These are phyloP conservation scores for Euptelea pleiosperma DNA, from an alignment of 164 flowering plant species.

Conservation along the genomic window DNA sequence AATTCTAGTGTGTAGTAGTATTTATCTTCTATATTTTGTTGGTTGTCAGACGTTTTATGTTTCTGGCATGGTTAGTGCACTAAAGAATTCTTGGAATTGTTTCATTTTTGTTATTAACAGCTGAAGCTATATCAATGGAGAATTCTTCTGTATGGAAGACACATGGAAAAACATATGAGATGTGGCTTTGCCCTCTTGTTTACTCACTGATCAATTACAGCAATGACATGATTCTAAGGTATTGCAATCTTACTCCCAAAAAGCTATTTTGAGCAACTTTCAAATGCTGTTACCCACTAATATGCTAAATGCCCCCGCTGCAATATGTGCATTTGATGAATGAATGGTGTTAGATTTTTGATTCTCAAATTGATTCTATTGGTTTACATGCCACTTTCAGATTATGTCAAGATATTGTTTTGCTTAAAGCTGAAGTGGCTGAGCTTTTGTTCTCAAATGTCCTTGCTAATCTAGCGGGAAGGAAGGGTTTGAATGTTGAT, in stretches of 20 bases:
- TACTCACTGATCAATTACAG: slow-evolving; percentile 62
- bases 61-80: neutral
- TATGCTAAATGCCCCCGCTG: no score
- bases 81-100: neutral
- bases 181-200: slow-evolving; percentile 84
- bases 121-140: slow-evolving; percentile 52
- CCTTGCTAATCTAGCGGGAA: slow-evolving; percentile 65
- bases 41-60: neutral
- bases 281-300: no score
- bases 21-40: neutral
- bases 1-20: no score
- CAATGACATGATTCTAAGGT: slow-evolving; percentile 74
- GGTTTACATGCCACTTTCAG: slow-evolving; percentile 34
- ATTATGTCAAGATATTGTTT: slow-evolving; percentile 81
- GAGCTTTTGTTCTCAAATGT: slow-evolving; percentile 78
- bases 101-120: slow-evolving; percentile 28
- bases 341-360: neutral
- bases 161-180: slow-evolving; percentile 64
- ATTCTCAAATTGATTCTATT: neutral
- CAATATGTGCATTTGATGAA: neutral
- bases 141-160: slow-evolving; percentile 68
- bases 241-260: neutral
- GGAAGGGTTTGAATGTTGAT: slow-evolving; percentile 44
- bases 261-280: neutral
- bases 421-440: slow-evolving; percentile 85